Percentiles rank a stretch among this genome's conserved stretches.
Evolutionary conservation across 1,284 basidiomycete genomes (phyloP).

Genomic region (Cutaneotrichosporon mucoides): DNA sequence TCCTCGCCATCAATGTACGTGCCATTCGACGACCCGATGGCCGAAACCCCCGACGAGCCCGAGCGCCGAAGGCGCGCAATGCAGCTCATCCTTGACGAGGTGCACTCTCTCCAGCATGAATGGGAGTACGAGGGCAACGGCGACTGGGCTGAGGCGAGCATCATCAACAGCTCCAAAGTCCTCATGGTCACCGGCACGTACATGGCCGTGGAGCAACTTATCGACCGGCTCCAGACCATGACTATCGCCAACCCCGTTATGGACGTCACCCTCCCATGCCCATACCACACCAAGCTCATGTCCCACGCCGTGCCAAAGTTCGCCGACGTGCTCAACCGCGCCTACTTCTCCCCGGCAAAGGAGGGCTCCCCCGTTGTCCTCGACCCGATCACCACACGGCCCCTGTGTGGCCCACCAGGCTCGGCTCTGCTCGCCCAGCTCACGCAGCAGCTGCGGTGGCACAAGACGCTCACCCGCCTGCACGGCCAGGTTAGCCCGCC

Average conservation of each 20-base stretch:
- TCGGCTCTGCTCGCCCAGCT: conserved; percentile 41
- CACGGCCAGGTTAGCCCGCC: conserved; percentile 30
- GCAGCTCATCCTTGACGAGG: conserved; percentile 47
- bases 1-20: conserved; percentile 36
- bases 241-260: conserved; percentile 48
- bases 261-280: conserved; percentile 48
- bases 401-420: conserved; percentile 35
- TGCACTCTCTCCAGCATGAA: conserved; percentile 38
- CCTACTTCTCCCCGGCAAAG: conserved; percentile 26
- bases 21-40: conserved; percentile 23
- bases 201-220: conserved; percentile 40
- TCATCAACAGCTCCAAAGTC: conserved; percentile 48
- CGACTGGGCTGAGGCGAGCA: conserved; percentile 46
- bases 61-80: conserved; percentile 38
- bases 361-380: conserved; percentile 32
- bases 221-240: conserved; percentile 40
- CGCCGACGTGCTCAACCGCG: conserved; percentile 33
- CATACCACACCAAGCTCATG: conserved; percentile 47
- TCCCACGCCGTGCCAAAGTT: conserved; percentile 40
- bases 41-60: conserved; percentile 19
- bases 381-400: conserved; percentile 44
- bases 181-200: conserved; percentile 45
- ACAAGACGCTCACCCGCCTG: conserved; percentile 42
- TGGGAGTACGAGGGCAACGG: conserved; percentile 33
- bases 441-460: conserved; percentile 45